Percentiles rank a stretch among this genome's conserved stretches.
Evolutionary conservation across 495 filamentous ascomycete species (phyloP).

Genomic region (Hypomontagnella submonticulosa): DNA sequence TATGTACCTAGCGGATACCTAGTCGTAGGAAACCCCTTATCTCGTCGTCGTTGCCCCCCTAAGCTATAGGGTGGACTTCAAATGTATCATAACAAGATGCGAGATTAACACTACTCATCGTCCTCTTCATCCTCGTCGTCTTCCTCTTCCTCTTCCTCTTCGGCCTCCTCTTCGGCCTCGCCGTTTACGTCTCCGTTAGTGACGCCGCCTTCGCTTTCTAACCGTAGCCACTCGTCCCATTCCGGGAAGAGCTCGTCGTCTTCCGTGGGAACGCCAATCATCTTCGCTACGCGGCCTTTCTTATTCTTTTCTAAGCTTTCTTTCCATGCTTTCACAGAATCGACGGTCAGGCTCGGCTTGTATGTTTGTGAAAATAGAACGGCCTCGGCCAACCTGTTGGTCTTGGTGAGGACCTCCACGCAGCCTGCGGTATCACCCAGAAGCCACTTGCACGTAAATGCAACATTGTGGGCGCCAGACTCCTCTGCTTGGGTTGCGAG

Average conservation of each 20-base stretch:
- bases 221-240: constrained; percentile 87
- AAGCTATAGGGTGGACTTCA: constrained; percentile 9
- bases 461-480: constrained; percentile 86
- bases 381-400: constrained; percentile 82
- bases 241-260: constrained; percentile 95
- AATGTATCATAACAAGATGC: constrained; percentile 1
- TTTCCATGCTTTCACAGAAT: constrained; percentile 83
- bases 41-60: constrained; percentile 5
- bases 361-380: constrained; percentile 95
- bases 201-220: constrained; percentile 75
- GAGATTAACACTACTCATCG: constrained; percentile 26
- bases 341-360: constrained; percentile 78
- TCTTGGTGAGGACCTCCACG: constrained; percentile 80
- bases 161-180: constrained; percentile 51
- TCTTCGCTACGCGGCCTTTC: constrained; percentile 83
- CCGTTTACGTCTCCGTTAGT: constrained; percentile 61
- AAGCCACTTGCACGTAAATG: constrained; percentile 91
- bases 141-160: constrained; percentile 37
- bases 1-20: constrained; percentile 21
- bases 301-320: constrained; percentile 78
- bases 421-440: constrained; percentile 84
- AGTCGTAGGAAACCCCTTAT: constrained; percentile 11
- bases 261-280: constrained; percentile 83
- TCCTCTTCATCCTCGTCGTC: constrained; percentile 39
- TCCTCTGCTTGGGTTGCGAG: constrained; percentile 79